Percentiles rank a stretch among this genome's conserved stretches.
Evolutionary conservation across 768 basidiomycete species (phyloP).

Genomic region (Lactifluus volemus): DNA sequence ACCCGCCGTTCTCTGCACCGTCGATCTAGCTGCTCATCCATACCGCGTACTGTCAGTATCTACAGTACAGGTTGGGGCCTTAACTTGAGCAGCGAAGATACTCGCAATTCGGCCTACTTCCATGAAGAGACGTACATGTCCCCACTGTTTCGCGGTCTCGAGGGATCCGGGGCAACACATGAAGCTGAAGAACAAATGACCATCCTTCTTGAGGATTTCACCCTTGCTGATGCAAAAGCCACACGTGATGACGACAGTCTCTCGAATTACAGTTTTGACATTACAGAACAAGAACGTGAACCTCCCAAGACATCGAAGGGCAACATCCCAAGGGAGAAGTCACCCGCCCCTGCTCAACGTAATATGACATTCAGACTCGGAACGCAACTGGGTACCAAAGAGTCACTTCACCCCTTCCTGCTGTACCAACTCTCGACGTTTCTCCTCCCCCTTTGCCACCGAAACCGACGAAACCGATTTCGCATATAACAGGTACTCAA

Average conservation of each 20-base stretch:
- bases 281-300: not conserved
- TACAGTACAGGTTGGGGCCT: not conserved
- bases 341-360: not conserved
- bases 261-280: conserved; percentile 8
- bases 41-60: conserved; percentile 10
- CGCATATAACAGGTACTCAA: not conserved
- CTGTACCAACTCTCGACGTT: too few relatives aligned
- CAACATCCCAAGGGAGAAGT: not conserved
- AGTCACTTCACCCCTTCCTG: not conserved
- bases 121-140: not conserved
- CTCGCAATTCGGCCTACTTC: not conserved
- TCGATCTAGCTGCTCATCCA: conserved; percentile 13
- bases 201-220: not conserved
- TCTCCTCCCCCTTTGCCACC: not conserved
- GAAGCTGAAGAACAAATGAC: not conserved
- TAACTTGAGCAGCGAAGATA: not conserved
- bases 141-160: conserved; percentile 3
- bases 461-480: not conserved
- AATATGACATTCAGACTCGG: not conserved
- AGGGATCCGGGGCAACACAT: not conserved
- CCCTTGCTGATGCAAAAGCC: not conserved
- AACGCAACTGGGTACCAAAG: too few relatives aligned
- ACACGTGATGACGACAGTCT: not conserved
- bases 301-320: not conserved
- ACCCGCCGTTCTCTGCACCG: not conserved